These are phyloP conservation scores for Trypanosoma conorhini DNA, from an alignment of 208 protist species.

Conservation along the genomic window DNA sequence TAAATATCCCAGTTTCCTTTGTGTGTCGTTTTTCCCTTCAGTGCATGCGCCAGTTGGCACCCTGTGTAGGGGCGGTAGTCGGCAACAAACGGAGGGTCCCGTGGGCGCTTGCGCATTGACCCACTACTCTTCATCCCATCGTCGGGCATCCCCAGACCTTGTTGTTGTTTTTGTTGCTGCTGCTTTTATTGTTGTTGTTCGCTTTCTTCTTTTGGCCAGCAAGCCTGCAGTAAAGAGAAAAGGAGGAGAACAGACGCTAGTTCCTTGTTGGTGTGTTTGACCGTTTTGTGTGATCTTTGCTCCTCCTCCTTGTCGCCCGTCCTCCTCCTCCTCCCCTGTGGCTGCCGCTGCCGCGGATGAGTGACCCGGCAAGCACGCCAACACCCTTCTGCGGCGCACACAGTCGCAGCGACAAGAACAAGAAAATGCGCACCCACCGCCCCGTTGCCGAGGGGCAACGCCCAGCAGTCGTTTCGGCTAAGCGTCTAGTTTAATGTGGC, in stretches of 20 bases:
- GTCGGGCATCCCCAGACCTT: conserved; percentile 12
- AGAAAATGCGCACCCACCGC: not conserved
- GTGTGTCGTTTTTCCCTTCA: conserved; percentile 32
- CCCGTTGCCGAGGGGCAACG: too few species aligned
- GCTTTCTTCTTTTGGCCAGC: not conserved
- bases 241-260: not conserved
- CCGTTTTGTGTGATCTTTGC: not conserved
- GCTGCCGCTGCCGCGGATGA: not conserved
- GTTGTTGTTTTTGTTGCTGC: not conserved
- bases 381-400: not conserved
- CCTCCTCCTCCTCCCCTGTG: not conserved
- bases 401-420: conserved; percentile 2
- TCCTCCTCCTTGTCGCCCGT: not conserved
- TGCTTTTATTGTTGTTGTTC: not conserved
- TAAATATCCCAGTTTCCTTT: conserved; percentile 83
- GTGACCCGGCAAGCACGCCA: not conserved
- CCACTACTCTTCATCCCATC: not conserved
- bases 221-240: not conserved
- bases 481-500: conserved; percentile 32
- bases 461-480: not conserved
- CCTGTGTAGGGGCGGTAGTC: conserved; percentile 83
- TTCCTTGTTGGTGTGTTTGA: not conserved
- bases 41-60: conserved; percentile 37
- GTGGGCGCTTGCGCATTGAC: conserved; percentile 24
- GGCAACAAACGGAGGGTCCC: conserved; percentile 59